A percentile compares a stretch with the other conserved stretches of the same genome.
Conservation (phyloP, 2,329 filamentous ascomycete genomes). For the Colletotrichum sp. region DNA sequence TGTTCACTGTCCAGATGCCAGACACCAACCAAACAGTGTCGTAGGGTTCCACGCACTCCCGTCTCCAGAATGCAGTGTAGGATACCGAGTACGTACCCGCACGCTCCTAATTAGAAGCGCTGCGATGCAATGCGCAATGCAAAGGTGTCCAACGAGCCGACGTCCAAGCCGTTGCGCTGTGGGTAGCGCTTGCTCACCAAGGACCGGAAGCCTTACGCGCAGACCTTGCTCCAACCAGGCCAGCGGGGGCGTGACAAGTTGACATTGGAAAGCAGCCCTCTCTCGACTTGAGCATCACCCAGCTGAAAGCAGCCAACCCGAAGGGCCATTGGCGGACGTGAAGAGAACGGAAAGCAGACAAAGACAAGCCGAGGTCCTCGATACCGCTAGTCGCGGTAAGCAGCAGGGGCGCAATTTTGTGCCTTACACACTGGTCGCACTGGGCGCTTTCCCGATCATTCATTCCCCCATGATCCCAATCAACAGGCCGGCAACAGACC, state of each 20-base stretch:
- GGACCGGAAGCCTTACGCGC: constrained; percentile 15
- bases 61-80: not conserved
- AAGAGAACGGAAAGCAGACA: not conserved
- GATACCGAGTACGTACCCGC: not conserved
- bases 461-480: constrained; percentile 13
- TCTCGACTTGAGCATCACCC: not conserved
- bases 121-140: not conserved
- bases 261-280: not conserved
- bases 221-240: not conserved
- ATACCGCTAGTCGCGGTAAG: constrained; percentile 14
- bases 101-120: not conserved
- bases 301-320: constrained; percentile 10
- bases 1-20: not conserved
- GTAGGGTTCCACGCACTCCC: not conserved
- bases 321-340: not conserved
- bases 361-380: constrained; percentile 12
- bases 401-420: not conserved
- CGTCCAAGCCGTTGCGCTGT: not conserved
- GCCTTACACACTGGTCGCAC: constrained; percentile 22
- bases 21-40: not conserved
- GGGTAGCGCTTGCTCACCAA: constrained; percentile 2
- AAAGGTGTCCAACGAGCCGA: not conserved
- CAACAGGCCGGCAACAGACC: not conserved
- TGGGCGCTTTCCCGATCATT: constrained; percentile 28
- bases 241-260: not conserved